A percentile compares a stretch with the other conserved stretches of the same genome.
Evolutionary conservation across 2,329 filamentous ascomycete species (phyloP).

Genomic region (Aspergillus sojae): DNA sequence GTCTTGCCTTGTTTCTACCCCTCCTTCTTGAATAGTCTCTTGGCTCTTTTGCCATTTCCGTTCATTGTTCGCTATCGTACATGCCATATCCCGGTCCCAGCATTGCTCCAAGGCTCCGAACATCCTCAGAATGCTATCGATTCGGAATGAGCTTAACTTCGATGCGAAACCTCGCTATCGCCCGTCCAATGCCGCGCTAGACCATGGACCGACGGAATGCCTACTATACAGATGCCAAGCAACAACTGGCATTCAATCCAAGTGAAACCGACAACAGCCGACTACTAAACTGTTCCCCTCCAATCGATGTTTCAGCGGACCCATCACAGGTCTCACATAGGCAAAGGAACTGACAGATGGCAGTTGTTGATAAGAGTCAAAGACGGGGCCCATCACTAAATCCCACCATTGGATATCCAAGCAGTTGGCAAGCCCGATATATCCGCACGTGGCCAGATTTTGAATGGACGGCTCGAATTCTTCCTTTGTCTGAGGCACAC

Average conservation of each 20-base stretch:
- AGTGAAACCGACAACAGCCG: neutral
- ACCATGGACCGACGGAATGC: neutral
- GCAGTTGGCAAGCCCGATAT: neutral
- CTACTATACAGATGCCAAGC: slow-evolving; percentile 1
- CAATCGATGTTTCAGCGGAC: neutral
- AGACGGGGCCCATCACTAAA: slow-evolving; percentile 7
- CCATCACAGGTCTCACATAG: neutral
- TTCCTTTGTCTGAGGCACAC: neutral
- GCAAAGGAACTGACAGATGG: slow-evolving; percentile 8
- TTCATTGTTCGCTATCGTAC: neutral
- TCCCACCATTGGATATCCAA: neutral
- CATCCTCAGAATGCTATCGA: neutral
- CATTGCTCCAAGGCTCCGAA: slow-evolving; percentile 2
- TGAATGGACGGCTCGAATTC: neutral
- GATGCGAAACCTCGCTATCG: neutral
- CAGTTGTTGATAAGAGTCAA: slow-evolving; percentile 8
- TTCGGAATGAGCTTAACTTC: neutral
- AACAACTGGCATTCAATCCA: neutral
- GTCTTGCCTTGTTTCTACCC: neutral
- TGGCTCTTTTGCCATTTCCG: neutral
- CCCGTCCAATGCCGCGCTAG: neutral
- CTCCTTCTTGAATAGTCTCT: neutral
- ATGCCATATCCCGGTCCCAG: neutral
- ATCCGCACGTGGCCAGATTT: slow-evolving; percentile 14
- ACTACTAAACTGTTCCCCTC: neutral